Percentiles rank a stretch among this genome's conserved stretches.
Evolutionary conservation across 768 basidiomycete genomes (phyloP).

Genomic region (Piloderma croceum): DNA sequence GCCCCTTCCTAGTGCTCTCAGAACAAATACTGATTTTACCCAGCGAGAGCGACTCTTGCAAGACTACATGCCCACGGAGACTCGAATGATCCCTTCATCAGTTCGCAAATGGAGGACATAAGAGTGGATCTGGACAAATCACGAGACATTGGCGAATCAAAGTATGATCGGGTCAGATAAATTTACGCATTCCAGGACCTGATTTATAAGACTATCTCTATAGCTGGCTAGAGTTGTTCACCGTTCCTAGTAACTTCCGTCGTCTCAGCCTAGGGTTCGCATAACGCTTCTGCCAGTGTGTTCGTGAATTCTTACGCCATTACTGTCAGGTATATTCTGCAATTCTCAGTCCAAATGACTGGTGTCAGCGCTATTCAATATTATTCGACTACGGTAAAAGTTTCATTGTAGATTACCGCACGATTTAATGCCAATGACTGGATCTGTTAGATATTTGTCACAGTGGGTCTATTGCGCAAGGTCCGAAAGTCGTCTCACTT

Average conservation of each 20-base stretch:
- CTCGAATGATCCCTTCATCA: conserved; percentile 41
- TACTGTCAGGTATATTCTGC: conserved; percentile 34
- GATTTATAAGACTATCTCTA: conserved; percentile 1
- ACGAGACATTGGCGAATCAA: conserved; percentile 35
- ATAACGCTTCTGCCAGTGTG: conserved; percentile 15
- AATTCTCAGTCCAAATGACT: conserved; percentile 59
- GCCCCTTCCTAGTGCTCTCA: background rate
- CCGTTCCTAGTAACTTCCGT: conserved; percentile 40
- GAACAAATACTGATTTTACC: background rate
- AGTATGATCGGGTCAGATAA: conserved; percentile 27
- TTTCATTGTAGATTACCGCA: no score
- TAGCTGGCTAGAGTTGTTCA: conserved; percentile 37
- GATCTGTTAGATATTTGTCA: no score
- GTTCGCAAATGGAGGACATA: conserved; percentile 42
- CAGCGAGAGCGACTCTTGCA: conserved; percentile 38
- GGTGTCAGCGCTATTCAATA: conserved; percentile 52
- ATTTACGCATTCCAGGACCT: no score
- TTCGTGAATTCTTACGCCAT: background rate
- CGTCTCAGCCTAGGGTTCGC: conserved; percentile 39
- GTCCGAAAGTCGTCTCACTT: background rate
- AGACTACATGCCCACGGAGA: conserved; percentile 49
- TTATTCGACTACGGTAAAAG: conserved; percentile 39
- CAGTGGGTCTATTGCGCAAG: no score
- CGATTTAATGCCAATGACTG: no score
- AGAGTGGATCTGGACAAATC: conserved; percentile 31